Base-by-base conservation (phyloP, 805 yeast species). In the Jamesozyma piceae region DNA sequence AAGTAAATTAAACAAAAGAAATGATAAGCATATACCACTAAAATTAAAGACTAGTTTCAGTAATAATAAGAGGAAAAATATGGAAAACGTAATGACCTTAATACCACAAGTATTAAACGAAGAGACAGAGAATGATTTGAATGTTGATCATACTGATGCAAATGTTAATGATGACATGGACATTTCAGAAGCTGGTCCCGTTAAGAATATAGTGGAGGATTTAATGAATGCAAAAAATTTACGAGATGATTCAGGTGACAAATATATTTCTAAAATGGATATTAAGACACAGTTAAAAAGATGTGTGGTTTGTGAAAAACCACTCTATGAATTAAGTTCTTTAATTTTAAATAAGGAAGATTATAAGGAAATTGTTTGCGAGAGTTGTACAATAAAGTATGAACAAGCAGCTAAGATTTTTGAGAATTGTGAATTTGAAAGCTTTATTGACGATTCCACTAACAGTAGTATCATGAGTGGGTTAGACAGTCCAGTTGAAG, bases 281-380 rank as follows among this genome's bases (percentile, higher is more conserved):
- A 39, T 48, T 19, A 43, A 43, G 18, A 40, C 57, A 0, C 49
- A 54, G 2, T 41, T 69, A 38, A 64, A 62, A 39, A 59, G 57
- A 37, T 82, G 90, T 54, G 75, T 79, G n/a, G 64, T 82, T 11
- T 82, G 90, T 58, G 85, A 80, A 31, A 73, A 71, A 42, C 84
- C 87, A 14, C 57, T 82, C 24, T 82, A 80, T 56, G 87, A 81
- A 44, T 49, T 78, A 58, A 64, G 82, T 47, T 49, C 50, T 8
- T 22, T 54, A 2, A 39, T 43, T 4, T 44, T 44, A 14, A 47
- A 52, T 20, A n/a, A n/a, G n/a, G n/a, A n/a, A n/a, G n/a, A n/a
- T n/a, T 72, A 60, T 50, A 65, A 67, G 33, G 85, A 80, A 51
- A 72, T 80, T 45, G 80, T 80, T 0, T 80, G 88, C 51, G 71